phyloP scores from a whole-genome alignment of 2,329 filamentous ascomycete genomes.

The Amauroascus niger region DNA sequence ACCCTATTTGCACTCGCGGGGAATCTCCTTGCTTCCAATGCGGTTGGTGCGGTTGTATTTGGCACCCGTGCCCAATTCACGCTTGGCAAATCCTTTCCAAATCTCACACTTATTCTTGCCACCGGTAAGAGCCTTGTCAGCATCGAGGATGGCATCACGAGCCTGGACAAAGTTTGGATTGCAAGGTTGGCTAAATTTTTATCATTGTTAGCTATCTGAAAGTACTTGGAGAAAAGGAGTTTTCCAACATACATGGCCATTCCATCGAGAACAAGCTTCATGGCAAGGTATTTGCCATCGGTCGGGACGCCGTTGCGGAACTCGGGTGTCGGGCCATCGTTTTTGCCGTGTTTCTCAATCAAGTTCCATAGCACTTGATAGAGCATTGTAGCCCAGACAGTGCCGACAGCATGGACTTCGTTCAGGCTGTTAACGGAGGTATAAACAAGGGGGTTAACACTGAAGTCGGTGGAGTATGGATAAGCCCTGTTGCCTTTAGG shows the following conservation, averaged over 20 bases:
- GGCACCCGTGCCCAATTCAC: slow-evolving; percentile 13
- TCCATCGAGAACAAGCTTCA: slow-evolving; percentile 16
- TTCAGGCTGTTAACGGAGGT: slow-evolving; percentile 4
- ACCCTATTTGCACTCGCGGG: not conserved
- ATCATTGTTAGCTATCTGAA: not conserved
- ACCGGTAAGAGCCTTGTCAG: slow-evolving; percentile 13
- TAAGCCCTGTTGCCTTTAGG: slow-evolving; percentile 12
- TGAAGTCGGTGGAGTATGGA: slow-evolving; percentile 13
- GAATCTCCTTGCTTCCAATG: slow-evolving; percentile 6
- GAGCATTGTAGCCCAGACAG: slow-evolving; percentile 16
- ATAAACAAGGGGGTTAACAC: slow-evolving; percentile 15
- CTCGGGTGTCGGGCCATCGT: slow-evolving; percentile 7
- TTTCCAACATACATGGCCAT: slow-evolving; percentile 12
- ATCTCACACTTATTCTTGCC: slow-evolving; percentile 13
- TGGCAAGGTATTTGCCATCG: slow-evolving; percentile 14
- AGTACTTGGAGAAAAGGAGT: not conserved
- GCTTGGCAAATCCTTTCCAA: slow-evolving; percentile 16
- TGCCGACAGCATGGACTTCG: slow-evolving; percentile 14
- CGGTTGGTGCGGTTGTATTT: slow-evolving; percentile 1
- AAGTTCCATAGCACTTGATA: slow-evolving; percentile 17
- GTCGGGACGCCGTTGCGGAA: slow-evolving; percentile 12
- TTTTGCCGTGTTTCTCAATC: slow-evolving; percentile 16
- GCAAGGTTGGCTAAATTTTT: slow-evolving; percentile 13
- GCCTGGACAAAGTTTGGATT: slow-evolving; percentile 16
- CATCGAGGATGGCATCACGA: slow-evolving; percentile 15